These are phyloP conservation scores for Diaporthe destruens DNA, from an alignment of 2,329 filamentous ascomycete genomes.

Conservation along the genomic window DNA sequence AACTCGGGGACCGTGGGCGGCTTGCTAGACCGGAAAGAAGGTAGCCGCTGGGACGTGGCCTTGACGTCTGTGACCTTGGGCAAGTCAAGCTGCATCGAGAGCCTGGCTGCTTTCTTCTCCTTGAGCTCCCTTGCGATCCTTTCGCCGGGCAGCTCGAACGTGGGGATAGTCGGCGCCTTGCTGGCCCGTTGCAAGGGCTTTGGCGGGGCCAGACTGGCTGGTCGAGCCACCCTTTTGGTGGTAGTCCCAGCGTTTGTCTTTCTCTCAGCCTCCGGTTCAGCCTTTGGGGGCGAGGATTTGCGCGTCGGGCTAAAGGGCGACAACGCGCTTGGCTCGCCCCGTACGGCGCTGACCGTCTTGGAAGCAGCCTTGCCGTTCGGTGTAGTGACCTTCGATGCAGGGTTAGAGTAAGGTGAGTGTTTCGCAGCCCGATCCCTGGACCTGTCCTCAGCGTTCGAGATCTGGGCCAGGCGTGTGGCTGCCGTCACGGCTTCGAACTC, in stretches of 20 bases:
- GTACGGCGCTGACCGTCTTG: not conserved
- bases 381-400: conserved; percentile 7
- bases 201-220: conserved; percentile 58
- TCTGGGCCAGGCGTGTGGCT: conserved; percentile 35
- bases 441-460: not conserved
- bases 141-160: conserved; percentile 74
- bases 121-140: conserved; percentile 69
- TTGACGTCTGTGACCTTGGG: conserved; percentile 44
- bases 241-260: conserved; percentile 45
- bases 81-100: conserved; percentile 51
- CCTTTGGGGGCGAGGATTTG: conserved; percentile 7
- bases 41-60: not conserved
- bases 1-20: conserved; percentile 68
- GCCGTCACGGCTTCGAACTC: conserved; percentile 65
- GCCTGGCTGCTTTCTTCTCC: conserved; percentile 69
- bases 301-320: conserved; percentile 15
- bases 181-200: conserved; percentile 64
- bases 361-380: not conserved
- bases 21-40: conserved; percentile 51
- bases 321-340: not conserved
- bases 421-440: not conserved
- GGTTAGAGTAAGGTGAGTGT: conserved; percentile 15
- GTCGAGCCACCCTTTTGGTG: conserved; percentile 51
- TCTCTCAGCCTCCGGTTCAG: conserved; percentile 39
- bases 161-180: conserved; percentile 66